These are phyloP conservation scores for Acorus gramineus DNA, from an alignment of 106 monocot species.

Conservation along the genomic window DNA sequence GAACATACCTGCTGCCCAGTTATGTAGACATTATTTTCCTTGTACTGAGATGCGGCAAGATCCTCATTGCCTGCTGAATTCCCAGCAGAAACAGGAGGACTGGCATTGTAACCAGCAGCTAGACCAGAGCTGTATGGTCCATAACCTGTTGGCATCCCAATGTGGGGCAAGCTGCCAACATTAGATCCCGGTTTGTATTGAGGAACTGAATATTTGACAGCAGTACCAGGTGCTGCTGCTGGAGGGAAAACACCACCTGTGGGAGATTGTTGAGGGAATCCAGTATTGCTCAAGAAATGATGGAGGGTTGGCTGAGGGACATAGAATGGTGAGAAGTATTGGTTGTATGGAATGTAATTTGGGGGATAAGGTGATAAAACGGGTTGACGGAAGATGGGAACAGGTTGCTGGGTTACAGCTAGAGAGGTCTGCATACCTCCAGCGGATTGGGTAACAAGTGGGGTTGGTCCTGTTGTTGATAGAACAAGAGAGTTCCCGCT, in stretches of 20 bases:
- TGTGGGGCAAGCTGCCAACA: slow-evolving; percentile 26
- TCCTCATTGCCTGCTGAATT: slow-evolving; percentile 61
- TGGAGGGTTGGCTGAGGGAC: slow-evolving; percentile 55
- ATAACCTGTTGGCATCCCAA: slow-evolving; percentile 32
- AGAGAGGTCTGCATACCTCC: slow-evolving; percentile 40
- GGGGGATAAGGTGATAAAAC: slow-evolving; percentile 66
- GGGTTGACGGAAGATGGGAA: slow-evolving; percentile 73
- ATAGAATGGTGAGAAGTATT: slow-evolving; percentile 72
- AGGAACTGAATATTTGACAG: slow-evolving; percentile 50
- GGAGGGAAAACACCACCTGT: slow-evolving; percentile 43
- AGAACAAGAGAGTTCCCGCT: slow-evolving; percentile 37
- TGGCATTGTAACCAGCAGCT: slow-evolving; percentile 30
- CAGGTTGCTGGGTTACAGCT: slow-evolving; percentile 48
- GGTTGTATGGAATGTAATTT: slow-evolving; percentile 67
- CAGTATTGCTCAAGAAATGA: slow-evolving; percentile 52
- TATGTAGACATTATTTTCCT: slow-evolving; percentile 57
- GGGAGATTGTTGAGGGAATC: slow-evolving; percentile 77
- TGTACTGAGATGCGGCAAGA: slow-evolving; percentile 48
- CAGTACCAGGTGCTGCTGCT: slow-evolving; percentile 18
- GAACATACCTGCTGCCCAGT: slow-evolving; percentile 62
- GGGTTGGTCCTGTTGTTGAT: slow-evolving; percentile 35
- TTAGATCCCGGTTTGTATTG: slow-evolving; percentile 63
- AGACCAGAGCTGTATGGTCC: slow-evolving; percentile 44
- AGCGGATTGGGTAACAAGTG: slow-evolving; percentile 30
- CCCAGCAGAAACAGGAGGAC: slow-evolving; percentile 22